Base-by-base conservation (phyloP, 73 alveolate genomes). In the Uronychia setigera region DNA sequence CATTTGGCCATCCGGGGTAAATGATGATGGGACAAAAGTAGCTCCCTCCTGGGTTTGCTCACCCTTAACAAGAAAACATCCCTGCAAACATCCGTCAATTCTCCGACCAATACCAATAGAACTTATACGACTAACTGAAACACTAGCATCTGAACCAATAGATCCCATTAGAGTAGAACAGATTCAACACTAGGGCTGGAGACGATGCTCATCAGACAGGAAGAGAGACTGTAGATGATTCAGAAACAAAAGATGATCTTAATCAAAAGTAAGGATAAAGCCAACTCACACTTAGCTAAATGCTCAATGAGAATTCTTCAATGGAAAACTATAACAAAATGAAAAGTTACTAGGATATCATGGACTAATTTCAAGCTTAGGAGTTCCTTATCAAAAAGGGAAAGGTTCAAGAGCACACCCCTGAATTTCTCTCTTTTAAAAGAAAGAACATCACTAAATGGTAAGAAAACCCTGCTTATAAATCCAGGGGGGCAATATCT, bases 401-500 rank as follows among this genome's bases (percentile, higher is more conserved):
- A 0, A 76, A 83, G 79, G 90, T 87, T 26, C 31, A 86, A 60
- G 94, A 93, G 0, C 74, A 35, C 26, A 35, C 98, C 0, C 95
- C 94, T 34, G 98, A 94, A 78, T 94, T 77, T 74, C 26, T 88
- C 14, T 30, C 83, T 0, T 94, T 85, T 59, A 93, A 94, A 74
- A 85, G 98, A 57, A 86, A 90, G 5, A 91, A 87, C 81, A 83
- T 80, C 28, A 59, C 88, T 5, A 86, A 91, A 80, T 94, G 98
- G 96, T 46, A 46, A 19, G 67, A 46, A 46, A 46, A 11, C n/a
- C 67, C 92, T 29, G 78, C 88, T 76, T n/a, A n/a, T n/a, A n/a
- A n/a, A n/a, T 92, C 92, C 35, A 79, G 98, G 97, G 96, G 94
- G n/a, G 76, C 92, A 60, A 90, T 94, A 14, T 78, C 84, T 29